Evolutionary conservation across 2,329 filamentous ascomycete species (phyloP), one percentile per base, ranked within the genome.

Genomic region (Colletotrichum simmondsii): DNA sequence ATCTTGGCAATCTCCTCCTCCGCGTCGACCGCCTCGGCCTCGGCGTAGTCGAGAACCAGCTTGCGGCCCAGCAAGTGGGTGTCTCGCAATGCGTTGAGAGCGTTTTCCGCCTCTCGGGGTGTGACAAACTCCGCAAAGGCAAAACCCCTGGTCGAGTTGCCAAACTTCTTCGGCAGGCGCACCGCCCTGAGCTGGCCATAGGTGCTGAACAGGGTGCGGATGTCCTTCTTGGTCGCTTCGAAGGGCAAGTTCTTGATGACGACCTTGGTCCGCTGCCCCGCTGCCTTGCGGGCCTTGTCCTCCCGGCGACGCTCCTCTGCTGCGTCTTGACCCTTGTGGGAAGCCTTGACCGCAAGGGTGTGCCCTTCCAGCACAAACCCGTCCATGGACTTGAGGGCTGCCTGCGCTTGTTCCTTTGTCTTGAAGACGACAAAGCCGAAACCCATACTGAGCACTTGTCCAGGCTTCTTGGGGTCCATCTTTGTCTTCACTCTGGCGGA

Each of bases 181-280:
- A 99, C 94, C 65, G 95, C 96, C 79, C 95, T 93, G 75, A 99
- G 90, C 81, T 98, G 93, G 58, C 97, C 97, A 83, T 98, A 98
- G 46, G 94, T 92, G 74, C 94, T 92, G 81, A 98, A 95, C 54
- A 98, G 88, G 66, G 93, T 88, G 75, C 94, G 91, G 71, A 99
- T 89, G 81, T 99, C 97, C 83, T 97, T 97, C 87, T 98, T 98
- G 66, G 92, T 93, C 61, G 94, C 93, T 85, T 98, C 95, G 86
- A 99, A 99, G 24, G 97, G 96, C 83, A 99, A 86, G 86, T 99
- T 99, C 88, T 98, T 99, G 86, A 99, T 93, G 83, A 98, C 92
- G 80, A 99, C 93, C 88, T 98, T 98, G 60, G 95, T 98, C 76
- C 91, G 90, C 80, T 92, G 91, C 19, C 89, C 90, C 28, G 94